Evolutionary conservation across 2,329 filamentous ascomycete species (phyloP), one percentile per base, ranked within the genome.

Genomic region (Pestalotiopsis fici): DNA sequence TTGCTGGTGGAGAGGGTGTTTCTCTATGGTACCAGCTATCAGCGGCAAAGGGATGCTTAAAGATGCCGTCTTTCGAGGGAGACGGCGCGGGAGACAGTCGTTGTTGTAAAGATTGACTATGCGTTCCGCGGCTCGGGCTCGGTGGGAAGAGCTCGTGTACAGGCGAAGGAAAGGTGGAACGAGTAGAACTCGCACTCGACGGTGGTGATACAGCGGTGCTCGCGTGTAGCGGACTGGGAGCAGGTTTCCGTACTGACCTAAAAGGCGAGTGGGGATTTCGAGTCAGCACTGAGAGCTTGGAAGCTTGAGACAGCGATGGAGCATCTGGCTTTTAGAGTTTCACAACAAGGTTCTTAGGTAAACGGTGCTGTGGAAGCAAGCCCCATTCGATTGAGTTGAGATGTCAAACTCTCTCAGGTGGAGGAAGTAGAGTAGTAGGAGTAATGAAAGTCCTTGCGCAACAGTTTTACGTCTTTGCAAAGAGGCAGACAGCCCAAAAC

Each of bases 221-320:
- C 66, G 81, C 80, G 68, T 82, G 81, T 60, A 87, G 78, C 70
- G 86, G 85, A 73, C 85, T 87, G 57, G 85, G 83, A 69, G 82
- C 78, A 66, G 80, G 76, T 74, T 81, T 83, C 75, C 83, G 80
- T 72, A 79, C 81, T 65, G 82, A 84, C 82, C 86, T 88, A 74
- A 64, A 69, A 68, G 65, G 66, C 28, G 68, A 72, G 72, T 68
- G 72, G 71, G 69, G 74, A 76, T 74, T 71, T 67, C 68, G 31
- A 74, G 73, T 79, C 74, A 76, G 76, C 75, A 73, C 69, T 68
- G 59, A 28, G 28, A 37, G 27, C 28, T 59, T 31, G 18, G 18
- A 50, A 57, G 27, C 55, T 57, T 57, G 23, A 57, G 55, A 57
- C 55, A 27, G 18, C n/a, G 23, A 57, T 57, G 55, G 55, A 57